These are phyloP conservation scores for Termitomyces sp. DNA, from an alignment of 768 basidiomycete species.

Conservation along the genomic window DNA sequence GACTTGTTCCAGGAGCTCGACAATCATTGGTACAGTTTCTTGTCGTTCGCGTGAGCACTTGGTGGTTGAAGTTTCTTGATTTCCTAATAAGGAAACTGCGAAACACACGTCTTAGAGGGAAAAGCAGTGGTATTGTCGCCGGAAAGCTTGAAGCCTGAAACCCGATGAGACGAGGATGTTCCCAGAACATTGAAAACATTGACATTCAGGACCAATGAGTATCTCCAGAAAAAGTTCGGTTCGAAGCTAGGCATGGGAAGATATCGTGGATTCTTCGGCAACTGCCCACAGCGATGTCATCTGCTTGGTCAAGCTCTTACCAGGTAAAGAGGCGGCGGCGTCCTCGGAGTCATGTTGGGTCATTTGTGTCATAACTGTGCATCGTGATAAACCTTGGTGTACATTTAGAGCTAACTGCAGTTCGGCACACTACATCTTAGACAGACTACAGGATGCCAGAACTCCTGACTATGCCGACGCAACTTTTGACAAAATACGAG, in stretches of 20 bases:
- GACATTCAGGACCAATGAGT: slow-evolving; percentile 15
- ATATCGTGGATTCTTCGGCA: not conserved
- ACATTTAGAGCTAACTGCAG: not conserved
- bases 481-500: slow-evolving; percentile 60
- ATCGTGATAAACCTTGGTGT: not conserved
- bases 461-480: slow-evolving; percentile 68
- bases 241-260: slow-evolving; percentile 8
- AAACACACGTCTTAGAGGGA: slow-evolving; percentile 13
- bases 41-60: slow-evolving; percentile 19
- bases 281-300: not conserved
- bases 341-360: not conserved
- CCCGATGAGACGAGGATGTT: slow-evolving; percentile 22
- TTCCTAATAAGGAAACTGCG: not conserved
- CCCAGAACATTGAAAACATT: slow-evolving; percentile 17
- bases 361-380: not conserved
- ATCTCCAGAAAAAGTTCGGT: slow-evolving; percentile 23
- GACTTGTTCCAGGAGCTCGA: slow-evolving; percentile 23
- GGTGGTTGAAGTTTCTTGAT: not conserved
- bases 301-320: not conserved
- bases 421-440: not conserved
- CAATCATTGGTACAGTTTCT: slow-evolving; percentile 26
- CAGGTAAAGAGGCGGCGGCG: not conserved
- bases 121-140: slow-evolving; percentile 17
- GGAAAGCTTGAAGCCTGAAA: slow-evolving; percentile 20
- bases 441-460: slow-evolving; percentile 41